phyloP scores from a whole-genome alignment of 2,329 filamentous ascomycete species.

The Cercospora citrullina region DNA sequence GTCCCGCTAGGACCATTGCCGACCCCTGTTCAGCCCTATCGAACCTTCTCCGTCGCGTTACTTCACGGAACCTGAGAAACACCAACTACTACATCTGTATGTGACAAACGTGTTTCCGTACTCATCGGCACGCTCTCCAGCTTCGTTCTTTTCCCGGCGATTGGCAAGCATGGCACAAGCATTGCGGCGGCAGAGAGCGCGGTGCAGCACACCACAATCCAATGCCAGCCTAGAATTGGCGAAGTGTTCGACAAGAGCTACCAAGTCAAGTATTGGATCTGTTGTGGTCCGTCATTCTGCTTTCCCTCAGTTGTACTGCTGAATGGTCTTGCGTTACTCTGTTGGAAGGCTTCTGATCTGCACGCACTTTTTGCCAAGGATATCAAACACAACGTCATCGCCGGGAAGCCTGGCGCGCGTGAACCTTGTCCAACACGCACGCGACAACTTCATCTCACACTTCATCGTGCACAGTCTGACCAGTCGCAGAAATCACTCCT shows the following conservation, averaged over 20 bases:
- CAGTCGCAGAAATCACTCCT: background rate
- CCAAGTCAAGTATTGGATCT: background rate
- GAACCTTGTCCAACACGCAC: background rate
- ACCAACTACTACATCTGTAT: background rate
- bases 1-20: background rate
- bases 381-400: constrained; percentile 3
- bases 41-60: background rate
- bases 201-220: background rate
- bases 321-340: background rate
- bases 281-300: background rate
- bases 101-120: background rate
- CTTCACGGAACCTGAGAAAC: background rate
- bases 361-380: background rate
- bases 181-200: background rate
- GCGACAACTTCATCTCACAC: background rate
- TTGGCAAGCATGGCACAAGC: background rate
- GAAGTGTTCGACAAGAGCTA: background rate
- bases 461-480: background rate
- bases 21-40: background rate
- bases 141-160: background rate
- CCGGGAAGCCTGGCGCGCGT: constrained; percentile 5
- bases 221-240: background rate
- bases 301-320: background rate
- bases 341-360: background rate
- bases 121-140: background rate